Conservation (phyloP, 495 filamentous ascomycete species). For the Lasiosphaeria hispida region DNA sequence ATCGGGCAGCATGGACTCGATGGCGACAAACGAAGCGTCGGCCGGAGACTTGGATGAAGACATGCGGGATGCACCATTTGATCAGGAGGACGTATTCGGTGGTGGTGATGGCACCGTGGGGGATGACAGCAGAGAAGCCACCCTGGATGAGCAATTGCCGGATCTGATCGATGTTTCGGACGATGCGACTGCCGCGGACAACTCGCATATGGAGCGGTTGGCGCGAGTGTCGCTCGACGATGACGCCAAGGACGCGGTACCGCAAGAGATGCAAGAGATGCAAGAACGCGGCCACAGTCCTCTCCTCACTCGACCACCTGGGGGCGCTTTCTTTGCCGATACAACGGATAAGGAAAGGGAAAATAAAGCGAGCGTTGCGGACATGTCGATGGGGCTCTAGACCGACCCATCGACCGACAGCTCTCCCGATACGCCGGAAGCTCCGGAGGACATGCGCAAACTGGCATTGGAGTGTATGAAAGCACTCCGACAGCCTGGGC, state of each 20-base stretch:
- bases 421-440: too few species aligned
- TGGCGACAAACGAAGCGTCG: conserved; percentile 38
- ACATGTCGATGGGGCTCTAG: too few species aligned
- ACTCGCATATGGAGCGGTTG: background rate
- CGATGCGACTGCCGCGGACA: background rate
- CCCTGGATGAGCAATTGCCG: too few species aligned
- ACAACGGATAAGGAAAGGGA: background rate
- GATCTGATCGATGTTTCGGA: background rate
- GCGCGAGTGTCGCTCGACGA: conserved; percentile 20
- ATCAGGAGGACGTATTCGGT: conserved; percentile 2
- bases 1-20: conserved; percentile 33
- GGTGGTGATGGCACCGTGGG: background rate
- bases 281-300: conserved; percentile 28
- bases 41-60: conserved; percentile 29
- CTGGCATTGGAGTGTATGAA: too few species aligned
- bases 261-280: conserved; percentile 35
- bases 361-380: too few species aligned
- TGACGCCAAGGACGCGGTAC: background rate
- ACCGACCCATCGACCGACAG: too few species aligned
- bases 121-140: too few species aligned
- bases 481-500: too few species aligned
- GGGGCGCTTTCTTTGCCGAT: background rate
- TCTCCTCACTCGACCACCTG: conserved; percentile 5
- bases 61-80: conserved; percentile 20
- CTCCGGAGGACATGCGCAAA: too few species aligned